Percentiles rank a stretch among this genome's conserved stretches.
Evolutionary conservation across 371 early-diverging fungal genomes (phyloP).

Genomic region (Syncephalastrum monosporum): DNA sequence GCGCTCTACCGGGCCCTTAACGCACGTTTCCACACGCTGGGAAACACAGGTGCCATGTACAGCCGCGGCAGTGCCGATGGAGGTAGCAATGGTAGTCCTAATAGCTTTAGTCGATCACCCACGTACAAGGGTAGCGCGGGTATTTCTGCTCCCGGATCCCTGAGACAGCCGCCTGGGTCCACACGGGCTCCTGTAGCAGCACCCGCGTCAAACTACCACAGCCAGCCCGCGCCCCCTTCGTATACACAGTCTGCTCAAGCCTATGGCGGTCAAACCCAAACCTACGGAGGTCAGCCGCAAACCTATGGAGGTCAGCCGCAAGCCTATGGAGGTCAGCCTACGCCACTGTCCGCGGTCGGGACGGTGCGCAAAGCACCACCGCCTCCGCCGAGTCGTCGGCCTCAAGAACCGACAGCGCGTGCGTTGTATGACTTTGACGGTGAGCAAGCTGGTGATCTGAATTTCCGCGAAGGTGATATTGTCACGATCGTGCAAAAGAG

Average conservation of each 20-base stretch:
- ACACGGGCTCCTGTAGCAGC: no score
- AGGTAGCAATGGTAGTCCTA: constrained; percentile 5
- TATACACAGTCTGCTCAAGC: neutral
- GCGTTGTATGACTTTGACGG: constrained; percentile 76
- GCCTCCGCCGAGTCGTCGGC: constrained; percentile 39
- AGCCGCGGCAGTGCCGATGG: constrained; percentile 20
- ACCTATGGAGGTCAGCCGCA: constrained; percentile 4
- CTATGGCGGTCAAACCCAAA: constrained; percentile 9
- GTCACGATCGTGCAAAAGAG: constrained; percentile 67
- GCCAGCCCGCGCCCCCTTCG: neutral
- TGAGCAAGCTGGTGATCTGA: constrained; percentile 69
- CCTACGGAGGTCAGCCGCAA: constrained; percentile 5
- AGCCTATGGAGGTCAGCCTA: constrained; percentile 4
- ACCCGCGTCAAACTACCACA: no score
- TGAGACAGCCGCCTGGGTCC: constrained; percentile 10
- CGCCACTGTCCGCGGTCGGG: constrained; percentile 25
- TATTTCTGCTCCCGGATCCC: constrained; percentile 18
- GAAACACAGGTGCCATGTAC: constrained; percentile 17
- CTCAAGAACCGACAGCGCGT: constrained; percentile 47
- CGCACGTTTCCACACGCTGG: constrained; percentile 20
- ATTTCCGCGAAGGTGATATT: constrained; percentile 72
- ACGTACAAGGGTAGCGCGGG: constrained; percentile 13
- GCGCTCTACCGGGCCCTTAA: constrained; percentile 77
- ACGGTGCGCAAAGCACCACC: constrained; percentile 24
- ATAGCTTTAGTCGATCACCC: neutral